Conservation (phyloP, 2,329 filamentous ascomycete species). For the Venturia pyrina region DNA sequence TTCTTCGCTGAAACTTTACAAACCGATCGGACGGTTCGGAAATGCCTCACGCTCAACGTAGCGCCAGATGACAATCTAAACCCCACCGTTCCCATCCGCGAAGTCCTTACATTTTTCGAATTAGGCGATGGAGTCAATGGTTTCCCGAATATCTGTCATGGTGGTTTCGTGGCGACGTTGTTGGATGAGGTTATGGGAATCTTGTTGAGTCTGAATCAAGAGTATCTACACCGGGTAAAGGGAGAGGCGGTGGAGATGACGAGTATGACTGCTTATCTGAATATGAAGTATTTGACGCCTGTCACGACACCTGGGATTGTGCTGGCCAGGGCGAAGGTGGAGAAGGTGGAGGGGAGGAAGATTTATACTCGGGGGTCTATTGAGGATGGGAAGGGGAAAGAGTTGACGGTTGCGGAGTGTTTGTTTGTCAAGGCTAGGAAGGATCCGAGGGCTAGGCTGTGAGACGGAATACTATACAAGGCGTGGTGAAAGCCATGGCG, state of each 20-base stretch:
- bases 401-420: conserved; percentile 44
- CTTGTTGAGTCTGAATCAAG: conserved; percentile 9
- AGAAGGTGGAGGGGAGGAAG: conserved; percentile 45
- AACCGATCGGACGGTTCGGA: conserved; percentile 38
- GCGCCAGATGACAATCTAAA: background rate
- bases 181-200: conserved; percentile 49
- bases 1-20: conserved; percentile 45
- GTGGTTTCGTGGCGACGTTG: conserved; percentile 48
- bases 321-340: conserved; percentile 35
- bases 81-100: background rate
- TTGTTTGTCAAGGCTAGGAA: conserved; percentile 36
- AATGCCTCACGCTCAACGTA: conserved; percentile 27
- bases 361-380: conserved; percentile 39
- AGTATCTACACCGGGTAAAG: conserved; percentile 13
- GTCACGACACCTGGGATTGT: conserved; percentile 41
- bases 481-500: background rate
- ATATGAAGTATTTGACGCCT: conserved; percentile 44
- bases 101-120: conserved; percentile 25
- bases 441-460: conserved; percentile 9
- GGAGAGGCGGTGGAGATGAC: conserved; percentile 18
- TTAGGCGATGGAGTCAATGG: conserved; percentile 46
- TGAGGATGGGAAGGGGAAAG: conserved; percentile 37
- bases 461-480: background rate
- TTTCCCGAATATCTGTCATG: conserved; percentile 43
- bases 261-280: conserved; percentile 42